Conservation (phyloP, 352 stramenopile species). For the Phytopythium chamaehyphon region DNA sequence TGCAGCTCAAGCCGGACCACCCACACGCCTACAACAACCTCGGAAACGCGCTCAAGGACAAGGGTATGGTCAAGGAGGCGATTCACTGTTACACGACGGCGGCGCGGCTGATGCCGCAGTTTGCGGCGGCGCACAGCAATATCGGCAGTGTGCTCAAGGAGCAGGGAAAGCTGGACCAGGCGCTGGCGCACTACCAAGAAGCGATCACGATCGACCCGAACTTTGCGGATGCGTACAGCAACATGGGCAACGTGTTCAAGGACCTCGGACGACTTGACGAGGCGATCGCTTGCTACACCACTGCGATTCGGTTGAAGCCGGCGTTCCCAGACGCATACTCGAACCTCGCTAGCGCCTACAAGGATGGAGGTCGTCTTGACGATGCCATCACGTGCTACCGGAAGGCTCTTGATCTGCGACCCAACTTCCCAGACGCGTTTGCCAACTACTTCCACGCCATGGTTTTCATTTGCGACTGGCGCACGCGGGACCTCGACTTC, state of each 20-base stretch:
- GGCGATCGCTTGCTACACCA: slow-evolving; percentile 88
- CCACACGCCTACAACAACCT: slow-evolving; percentile 94
- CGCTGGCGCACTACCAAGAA: slow-evolving; percentile 93
- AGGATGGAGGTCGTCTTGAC: slow-evolving; percentile 83
- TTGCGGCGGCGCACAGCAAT: slow-evolving; percentile 92
- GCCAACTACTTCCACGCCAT: slow-evolving; percentile 92
- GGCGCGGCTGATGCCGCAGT: slow-evolving; percentile 86
- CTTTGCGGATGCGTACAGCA: slow-evolving; percentile 92
- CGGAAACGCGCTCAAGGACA: slow-evolving; percentile 91
- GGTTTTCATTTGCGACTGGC: slow-evolving; percentile 92
- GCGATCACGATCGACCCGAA: slow-evolving; percentile 90
- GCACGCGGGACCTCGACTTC: slow-evolving; percentile 73
- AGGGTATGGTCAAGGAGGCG: slow-evolving; percentile 91
- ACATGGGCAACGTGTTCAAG: slow-evolving; percentile 95
- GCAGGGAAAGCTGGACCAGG: slow-evolving; percentile 91
- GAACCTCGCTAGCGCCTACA: slow-evolving; percentile 92
- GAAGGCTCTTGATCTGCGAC: slow-evolving; percentile 87
- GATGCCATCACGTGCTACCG: slow-evolving; percentile 93
- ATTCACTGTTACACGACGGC: slow-evolving; percentile 93
- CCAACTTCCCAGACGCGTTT: slow-evolving; percentile 91
- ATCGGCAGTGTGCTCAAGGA: slow-evolving; percentile 94
- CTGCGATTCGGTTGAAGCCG: slow-evolving; percentile 87
- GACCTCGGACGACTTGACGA: slow-evolving; percentile 86
- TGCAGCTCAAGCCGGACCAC: slow-evolving; percentile 90
- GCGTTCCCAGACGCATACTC: slow-evolving; percentile 89